Conservation (phyloP, 306 rosid species). For the Sechiopsis laciniata region DNA sequence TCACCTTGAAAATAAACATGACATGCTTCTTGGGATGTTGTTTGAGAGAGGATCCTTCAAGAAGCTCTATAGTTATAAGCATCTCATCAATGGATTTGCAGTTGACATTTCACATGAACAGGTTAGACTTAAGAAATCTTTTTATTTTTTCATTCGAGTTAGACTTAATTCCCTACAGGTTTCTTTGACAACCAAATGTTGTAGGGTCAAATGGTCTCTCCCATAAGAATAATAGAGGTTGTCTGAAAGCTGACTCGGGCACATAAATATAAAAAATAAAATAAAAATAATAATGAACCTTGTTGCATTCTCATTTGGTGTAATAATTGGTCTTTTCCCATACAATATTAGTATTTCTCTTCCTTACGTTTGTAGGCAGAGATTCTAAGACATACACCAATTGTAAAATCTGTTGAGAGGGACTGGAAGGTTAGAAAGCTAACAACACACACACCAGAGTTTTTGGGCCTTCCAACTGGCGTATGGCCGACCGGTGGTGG, state of each 20-base stretch:
- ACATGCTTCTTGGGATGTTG: conserved; percentile 83
- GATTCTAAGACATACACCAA: conserved; percentile 69
- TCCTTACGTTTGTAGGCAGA: conserved; percentile 89
- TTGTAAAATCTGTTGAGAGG: conserved; percentile 81
- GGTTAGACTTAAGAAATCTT: conserved; percentile 54
- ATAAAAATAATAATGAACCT: no score
- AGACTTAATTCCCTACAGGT: no score
- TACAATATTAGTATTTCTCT: conserved; percentile 30
- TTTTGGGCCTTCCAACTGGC: conserved; percentile 99
- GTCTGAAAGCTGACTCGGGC: no score
- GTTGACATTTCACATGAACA: conserved; percentile 82
- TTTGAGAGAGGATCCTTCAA: conserved; percentile 71
- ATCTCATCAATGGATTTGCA: conserved; percentile 97
- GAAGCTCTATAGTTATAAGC: conserved; percentile 85
- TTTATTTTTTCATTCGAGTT: not conserved
- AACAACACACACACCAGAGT: conserved; percentile 95
- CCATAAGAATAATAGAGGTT: no score
- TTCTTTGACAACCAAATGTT: no score
- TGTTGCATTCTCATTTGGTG: conserved; percentile 19
- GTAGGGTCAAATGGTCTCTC: no score
- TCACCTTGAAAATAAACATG: conserved; percentile 86
- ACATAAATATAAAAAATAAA: no score
- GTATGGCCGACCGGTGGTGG: conserved; percentile 99
- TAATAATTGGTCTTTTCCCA: conserved; percentile 19
- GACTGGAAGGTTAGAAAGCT: conserved; percentile 94